These are phyloP conservation scores for Raffaelea deltoideospora DNA, from an alignment of 2,329 filamentous ascomycete species.

Conservation along the genomic window DNA sequence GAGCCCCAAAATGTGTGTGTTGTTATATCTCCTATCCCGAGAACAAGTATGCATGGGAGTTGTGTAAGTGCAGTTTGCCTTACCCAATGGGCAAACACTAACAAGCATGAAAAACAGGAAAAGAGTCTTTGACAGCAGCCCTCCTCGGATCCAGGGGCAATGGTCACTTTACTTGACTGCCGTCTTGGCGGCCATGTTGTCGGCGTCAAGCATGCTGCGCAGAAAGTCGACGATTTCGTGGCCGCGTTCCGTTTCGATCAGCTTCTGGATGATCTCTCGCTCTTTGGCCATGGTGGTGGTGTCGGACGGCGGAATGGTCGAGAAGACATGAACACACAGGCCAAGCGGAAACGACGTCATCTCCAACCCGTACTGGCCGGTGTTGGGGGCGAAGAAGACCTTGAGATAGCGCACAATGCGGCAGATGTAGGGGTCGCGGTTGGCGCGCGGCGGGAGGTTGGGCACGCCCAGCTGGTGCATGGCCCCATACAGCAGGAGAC, in stretches of 20 bases:
- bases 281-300: background rate
- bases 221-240: conserved; percentile 8
- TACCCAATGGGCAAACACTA: no score
- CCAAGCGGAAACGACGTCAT: conserved; percentile 10
- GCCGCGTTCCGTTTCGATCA: conserved; percentile 8
- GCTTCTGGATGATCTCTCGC: conserved; percentile 2
- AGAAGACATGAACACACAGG: conserved; percentile 6
- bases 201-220: conserved; percentile 6
- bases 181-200: background rate
- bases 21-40: no score
- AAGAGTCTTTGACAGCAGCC: no score
- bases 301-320: background rate
- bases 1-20: no score
- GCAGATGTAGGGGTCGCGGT: conserved; percentile 5
- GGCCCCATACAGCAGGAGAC: conserved; percentile 9
- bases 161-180: no score
- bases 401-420: conserved; percentile 7
- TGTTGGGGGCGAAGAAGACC: conserved; percentile 9
- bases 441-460: conserved; percentile 4
- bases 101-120: background rate
- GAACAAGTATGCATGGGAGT: no score
- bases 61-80: no score
- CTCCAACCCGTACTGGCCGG: conserved; percentile 9
- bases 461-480: conserved; percentile 5
- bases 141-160: no score